Evolutionary conservation across 2,329 filamentous ascomycete genomes (phyloP).

Genomic region (Zasmidium citrigriseum): DNA sequence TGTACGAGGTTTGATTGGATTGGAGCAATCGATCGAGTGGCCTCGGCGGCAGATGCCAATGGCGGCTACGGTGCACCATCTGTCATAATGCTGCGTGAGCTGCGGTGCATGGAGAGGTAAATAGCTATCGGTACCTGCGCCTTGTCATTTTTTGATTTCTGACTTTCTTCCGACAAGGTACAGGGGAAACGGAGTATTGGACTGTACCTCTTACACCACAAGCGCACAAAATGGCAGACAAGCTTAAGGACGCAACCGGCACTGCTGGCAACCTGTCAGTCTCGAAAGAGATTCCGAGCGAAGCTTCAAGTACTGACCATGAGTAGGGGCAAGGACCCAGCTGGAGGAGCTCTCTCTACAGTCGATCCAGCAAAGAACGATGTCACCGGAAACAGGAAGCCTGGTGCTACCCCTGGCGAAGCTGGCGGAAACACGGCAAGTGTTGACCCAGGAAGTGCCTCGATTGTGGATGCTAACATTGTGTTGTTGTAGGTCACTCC

Average conservation of each 20-base stretch:
- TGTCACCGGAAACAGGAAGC: background rate
- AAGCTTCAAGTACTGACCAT: too few relatives aligned
- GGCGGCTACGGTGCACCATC: background rate
- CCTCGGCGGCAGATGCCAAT: background rate
- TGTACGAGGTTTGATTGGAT: background rate
- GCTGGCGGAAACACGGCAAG: background rate
- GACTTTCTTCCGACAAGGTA: background rate
- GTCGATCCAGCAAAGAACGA: background rate
- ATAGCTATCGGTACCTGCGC: background rate
- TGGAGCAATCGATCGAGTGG: background rate
- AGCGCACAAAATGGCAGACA: background rate
- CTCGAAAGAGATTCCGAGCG: too few relatives aligned
- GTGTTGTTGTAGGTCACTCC: background rate
- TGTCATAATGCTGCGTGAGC: background rate
- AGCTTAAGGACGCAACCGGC: background rate
- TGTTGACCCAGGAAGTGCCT: too few relatives aligned
- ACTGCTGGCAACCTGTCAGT: background rate
- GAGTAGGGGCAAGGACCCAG: background rate
- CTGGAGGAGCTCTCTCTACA: background rate
- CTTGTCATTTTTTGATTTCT: background rate
- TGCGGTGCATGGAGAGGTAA: background rate
- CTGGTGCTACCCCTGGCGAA: background rate
- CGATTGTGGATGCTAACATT: background rate
- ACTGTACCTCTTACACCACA: background rate
- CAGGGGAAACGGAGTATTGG: background rate